phyloP scores from a whole-genome alignment of 345 rosid genomes.

The Mercurialis annua region DNA sequence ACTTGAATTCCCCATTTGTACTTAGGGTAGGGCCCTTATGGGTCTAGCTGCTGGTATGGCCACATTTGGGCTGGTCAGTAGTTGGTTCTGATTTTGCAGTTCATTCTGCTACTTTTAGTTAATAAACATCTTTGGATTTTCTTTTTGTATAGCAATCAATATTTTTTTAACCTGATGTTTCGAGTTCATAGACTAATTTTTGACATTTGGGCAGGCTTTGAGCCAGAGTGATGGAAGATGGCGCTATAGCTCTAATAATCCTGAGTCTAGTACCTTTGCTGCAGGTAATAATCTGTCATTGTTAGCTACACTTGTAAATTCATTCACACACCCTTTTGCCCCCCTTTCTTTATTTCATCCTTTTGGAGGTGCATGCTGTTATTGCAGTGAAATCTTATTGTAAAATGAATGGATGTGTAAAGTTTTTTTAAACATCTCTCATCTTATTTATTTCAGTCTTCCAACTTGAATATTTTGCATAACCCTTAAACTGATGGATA shows the following conservation, averaged over 20 bases:
- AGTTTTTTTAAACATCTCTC: background rate
- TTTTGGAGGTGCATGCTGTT: background rate
- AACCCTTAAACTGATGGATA: background rate
- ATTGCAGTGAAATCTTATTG: background rate
- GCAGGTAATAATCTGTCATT: slow-evolving; percentile 55
- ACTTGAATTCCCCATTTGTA: background rate
- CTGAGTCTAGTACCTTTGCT: slow-evolving; percentile 82
- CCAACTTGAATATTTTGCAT: too few species aligned
- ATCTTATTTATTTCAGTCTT: background rate
- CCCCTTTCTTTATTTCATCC: background rate
- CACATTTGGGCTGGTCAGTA: slow-evolving; percentile 11
- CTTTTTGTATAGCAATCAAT: background rate
- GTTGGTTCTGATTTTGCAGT: background rate
- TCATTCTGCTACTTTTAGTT: background rate
- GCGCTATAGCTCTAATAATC: slow-evolving; percentile 74
- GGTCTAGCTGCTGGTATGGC: slow-evolving; percentile 17
- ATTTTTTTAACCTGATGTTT: slow-evolving; percentile 5
- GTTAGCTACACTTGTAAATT: background rate
- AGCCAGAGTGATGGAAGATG: slow-evolving; percentile 97
- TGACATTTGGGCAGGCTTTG: slow-evolving; percentile 64
- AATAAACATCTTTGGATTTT: background rate
- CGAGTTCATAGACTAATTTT: slow-evolving; percentile 22
- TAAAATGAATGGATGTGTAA: background rate
- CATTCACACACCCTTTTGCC: background rate
- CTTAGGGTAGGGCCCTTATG: slow-evolving; percentile 4